These are phyloP conservation scores for Tetracladium setigerum DNA, from an alignment of 495 filamentous ascomycete species.

Conservation along the genomic window DNA sequence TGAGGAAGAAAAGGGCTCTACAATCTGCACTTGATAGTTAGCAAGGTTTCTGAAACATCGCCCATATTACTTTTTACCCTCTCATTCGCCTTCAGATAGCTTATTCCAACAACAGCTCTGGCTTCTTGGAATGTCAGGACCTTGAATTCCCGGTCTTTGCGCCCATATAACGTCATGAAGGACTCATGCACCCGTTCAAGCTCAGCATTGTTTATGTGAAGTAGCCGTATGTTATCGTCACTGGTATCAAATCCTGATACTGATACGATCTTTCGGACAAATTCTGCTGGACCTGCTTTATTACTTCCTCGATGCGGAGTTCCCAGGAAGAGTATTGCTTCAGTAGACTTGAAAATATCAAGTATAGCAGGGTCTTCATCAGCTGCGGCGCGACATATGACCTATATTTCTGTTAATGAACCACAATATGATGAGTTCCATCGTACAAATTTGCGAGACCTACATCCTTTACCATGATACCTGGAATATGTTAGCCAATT, in stretches of 20 bases:
- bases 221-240: conserved; percentile 1
- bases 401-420: not conserved
- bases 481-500: no score
- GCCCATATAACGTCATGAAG: conserved; percentile 11
- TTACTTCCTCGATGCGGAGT: conserved; percentile 16
- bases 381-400: conserved; percentile 1
- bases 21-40: not conserved
- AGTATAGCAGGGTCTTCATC: not conserved
- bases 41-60: not conserved
- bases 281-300: conserved; percentile 6
- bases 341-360: conserved; percentile 9
- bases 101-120: not conserved
- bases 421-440: not conserved
- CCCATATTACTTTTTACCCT: conserved; percentile 1
- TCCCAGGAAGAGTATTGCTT: conserved; percentile 14
- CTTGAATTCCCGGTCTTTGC: conserved; percentile 1
- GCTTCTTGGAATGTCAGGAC: conserved; percentile 15
- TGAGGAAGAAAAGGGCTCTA: conserved; percentile 10
- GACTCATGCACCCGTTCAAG: conserved; percentile 6
- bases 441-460: not conserved
- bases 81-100: not conserved
- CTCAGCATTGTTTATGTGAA: conserved; percentile 10
- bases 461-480: conserved; percentile 18
- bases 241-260: conserved; percentile 7
- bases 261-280: conserved; percentile 6